Base-by-base conservation (phyloP, 2,329 filamentous ascomycete species). In the Epichloe scottii region DNA sequence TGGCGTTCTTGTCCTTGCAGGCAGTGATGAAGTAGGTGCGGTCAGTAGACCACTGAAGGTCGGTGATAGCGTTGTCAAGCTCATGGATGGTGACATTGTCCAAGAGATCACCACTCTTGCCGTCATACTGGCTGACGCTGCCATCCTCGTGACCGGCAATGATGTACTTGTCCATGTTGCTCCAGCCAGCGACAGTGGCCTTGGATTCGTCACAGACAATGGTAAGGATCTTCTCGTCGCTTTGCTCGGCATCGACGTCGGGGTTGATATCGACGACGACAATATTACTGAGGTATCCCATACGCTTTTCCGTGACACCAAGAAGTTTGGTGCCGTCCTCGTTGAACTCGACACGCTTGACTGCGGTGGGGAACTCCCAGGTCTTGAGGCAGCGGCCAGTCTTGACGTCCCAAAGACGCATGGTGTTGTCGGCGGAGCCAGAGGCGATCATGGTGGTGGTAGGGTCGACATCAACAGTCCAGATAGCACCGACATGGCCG, bases 1-100 rank as follows among this genome's bases (percentile, higher is more conserved):
- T 95, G 59, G 93, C 86, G 45, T 87, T 85, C 80, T 98, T 98
- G 78, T 98, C 93, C 77, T 96, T 97, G 66, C 86, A 93, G 53
- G 93, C 85, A 53, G 93, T 98, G 75, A 98, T 93, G 76, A 97
- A 97, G 75, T 96, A 96, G 63, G 90, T 95, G 62, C 91, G 82
- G 76, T 98, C 93, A 50, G 82, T 70, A 51, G 89, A 85, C 87
- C 93, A 97, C 73, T 98, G 93, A 55, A 98, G 80, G 69, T 98
- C 93, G 62, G 87, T 93, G 63, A 98, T 87, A 68, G 79, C 77
- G 64, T 78, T 74, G 73, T 88, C 85, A 63, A 85, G 83, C 71
- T 95, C 91, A 74, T 98, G 93, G 54, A 84, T 84, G 66, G 86
- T 84, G 64, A 85, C 77, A 70, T 88, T 89, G 71, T 85, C 81